These are phyloP conservation scores for Nicotiana attenuata DNA, from an alignment of 257 asterid genomes.

Conservation along the genomic window DNA sequence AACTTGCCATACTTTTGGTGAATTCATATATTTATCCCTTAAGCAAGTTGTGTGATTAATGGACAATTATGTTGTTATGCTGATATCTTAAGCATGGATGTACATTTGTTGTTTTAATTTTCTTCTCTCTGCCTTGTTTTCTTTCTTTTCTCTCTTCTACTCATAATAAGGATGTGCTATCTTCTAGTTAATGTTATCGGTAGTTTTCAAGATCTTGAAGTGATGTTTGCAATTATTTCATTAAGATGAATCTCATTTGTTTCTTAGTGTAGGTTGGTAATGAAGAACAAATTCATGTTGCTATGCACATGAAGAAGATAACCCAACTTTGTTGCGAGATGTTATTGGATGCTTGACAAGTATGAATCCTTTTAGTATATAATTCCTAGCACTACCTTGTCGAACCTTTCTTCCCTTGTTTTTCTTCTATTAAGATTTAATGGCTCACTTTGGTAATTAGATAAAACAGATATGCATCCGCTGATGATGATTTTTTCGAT, in stretches of 20 bases:
- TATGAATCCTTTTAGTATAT: conserved; percentile 23
- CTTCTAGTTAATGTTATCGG: neutral
- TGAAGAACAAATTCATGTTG: conserved; percentile 96
- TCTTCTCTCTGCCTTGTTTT: neutral
- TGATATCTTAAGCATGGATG: too few species aligned
- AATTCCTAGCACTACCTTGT: neutral
- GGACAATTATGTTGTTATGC: too few species aligned
- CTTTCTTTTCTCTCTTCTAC: neutral
- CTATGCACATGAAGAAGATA: conserved; percentile 97
- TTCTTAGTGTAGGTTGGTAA: conserved; percentile 66
- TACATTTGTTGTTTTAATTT: neutral
- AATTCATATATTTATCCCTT: too few species aligned
- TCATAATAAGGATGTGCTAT: neutral
- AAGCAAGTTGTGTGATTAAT: too few species aligned
- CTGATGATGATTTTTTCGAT: conserved; percentile 9
- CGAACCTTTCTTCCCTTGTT: conserved; percentile 4
- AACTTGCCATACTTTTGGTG: too few species aligned
- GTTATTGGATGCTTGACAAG: conserved; percentile 98
- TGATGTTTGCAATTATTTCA: neutral
- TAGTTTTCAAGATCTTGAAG: neutral
- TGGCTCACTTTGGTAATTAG: neutral
- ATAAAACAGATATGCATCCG: neutral
- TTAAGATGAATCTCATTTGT: conserved; percentile 10
- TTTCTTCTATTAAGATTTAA: neutral
- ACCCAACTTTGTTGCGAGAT: conserved; percentile 91